These are phyloP conservation scores for Paracoccidioides brasiliensis DNA, from an alignment of 2,329 filamentous ascomycete genomes.

Conservation along the genomic window DNA sequence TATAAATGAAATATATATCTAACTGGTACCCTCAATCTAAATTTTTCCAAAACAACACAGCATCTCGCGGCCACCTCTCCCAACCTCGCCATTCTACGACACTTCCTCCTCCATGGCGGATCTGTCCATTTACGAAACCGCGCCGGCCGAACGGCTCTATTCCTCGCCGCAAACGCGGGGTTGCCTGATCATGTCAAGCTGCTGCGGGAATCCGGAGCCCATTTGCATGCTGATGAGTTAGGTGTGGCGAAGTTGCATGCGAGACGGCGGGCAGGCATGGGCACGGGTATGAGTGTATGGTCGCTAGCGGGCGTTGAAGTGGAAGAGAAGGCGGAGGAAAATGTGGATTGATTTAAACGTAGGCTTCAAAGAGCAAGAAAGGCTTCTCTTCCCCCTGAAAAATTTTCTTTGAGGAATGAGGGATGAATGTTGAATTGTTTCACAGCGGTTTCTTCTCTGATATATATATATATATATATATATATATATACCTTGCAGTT, in stretches of 20 bases:
- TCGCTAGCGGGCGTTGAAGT: slow-evolving; percentile 29
- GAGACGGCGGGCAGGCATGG: slow-evolving; percentile 28
- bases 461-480: too few species aligned
- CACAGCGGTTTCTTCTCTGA: too few species aligned
- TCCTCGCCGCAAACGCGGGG: slow-evolving; percentile 45
- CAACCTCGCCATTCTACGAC: slow-evolving; percentile 41
- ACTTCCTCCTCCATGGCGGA: slow-evolving; percentile 43
- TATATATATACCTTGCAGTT: too few species aligned
- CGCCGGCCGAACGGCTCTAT: slow-evolving; percentile 45
- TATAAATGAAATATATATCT: background rate
- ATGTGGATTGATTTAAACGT: background rate
- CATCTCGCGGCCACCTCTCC: slow-evolving; percentile 46
- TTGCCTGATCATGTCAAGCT: slow-evolving; percentile 41
- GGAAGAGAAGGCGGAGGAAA: background rate
- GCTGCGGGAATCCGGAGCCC: slow-evolving; percentile 44
- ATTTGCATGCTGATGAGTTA: slow-evolving; percentile 46
- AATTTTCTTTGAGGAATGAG: background rate
- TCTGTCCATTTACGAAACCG: slow-evolving; percentile 49
- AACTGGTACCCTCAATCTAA: background rate
- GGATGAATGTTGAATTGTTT: too few species aligned
- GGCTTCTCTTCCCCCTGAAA: background rate
- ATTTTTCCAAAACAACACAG: slow-evolving; percentile 17
- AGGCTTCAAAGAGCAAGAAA: background rate
- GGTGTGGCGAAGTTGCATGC: slow-evolving; percentile 39
- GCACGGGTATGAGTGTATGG: slow-evolving; percentile 14